These are phyloP conservation scores for Balakata baccata DNA, from an alignment of 345 rosid species.

Conservation along the genomic window DNA sequence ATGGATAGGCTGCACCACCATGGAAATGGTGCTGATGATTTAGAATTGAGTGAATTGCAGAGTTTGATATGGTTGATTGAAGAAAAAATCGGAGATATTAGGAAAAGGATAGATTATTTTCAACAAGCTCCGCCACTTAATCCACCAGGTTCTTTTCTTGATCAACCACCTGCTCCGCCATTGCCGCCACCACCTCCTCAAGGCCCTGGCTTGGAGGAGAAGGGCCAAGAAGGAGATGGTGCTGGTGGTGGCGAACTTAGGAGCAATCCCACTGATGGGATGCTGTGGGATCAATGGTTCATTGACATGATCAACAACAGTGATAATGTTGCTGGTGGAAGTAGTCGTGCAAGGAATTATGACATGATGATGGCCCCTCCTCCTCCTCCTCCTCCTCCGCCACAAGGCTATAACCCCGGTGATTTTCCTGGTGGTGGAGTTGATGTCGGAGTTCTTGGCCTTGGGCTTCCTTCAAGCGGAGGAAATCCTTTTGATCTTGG, in stretches of 20 bases:
- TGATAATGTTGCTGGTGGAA: neutral
- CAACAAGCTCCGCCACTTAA: conserved; percentile 12
- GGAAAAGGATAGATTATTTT: conserved; percentile 16
- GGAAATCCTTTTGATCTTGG: neutral
- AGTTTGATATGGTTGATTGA: conserved; percentile 22
- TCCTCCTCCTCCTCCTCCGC: neutral
- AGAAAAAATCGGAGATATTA: conserved; percentile 26
- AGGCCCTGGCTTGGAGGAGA: neutral
- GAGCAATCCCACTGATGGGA: neutral
- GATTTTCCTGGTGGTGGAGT: neutral
- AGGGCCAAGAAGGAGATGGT: neutral
- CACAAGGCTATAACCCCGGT: neutral
- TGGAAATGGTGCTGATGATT: conserved; percentile 7
- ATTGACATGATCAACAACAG: conserved; percentile 2
- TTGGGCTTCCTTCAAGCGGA: neutral
- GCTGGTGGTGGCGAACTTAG: neutral
- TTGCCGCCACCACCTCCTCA: neutral
- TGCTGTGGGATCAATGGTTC: conserved; percentile 19
- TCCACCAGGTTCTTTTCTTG: neutral
- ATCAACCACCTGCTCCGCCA: neutral
- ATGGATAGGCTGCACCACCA: conserved; percentile 23
- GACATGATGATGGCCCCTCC: neutral
- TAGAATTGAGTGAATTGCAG: conserved; percentile 6
- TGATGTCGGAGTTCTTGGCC: neutral
- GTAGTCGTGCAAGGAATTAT: neutral